These are phyloP conservation scores for Aegilops umbellulata DNA, from an alignment of 176 grass and related monocot species.

Conservation along the genomic window DNA sequence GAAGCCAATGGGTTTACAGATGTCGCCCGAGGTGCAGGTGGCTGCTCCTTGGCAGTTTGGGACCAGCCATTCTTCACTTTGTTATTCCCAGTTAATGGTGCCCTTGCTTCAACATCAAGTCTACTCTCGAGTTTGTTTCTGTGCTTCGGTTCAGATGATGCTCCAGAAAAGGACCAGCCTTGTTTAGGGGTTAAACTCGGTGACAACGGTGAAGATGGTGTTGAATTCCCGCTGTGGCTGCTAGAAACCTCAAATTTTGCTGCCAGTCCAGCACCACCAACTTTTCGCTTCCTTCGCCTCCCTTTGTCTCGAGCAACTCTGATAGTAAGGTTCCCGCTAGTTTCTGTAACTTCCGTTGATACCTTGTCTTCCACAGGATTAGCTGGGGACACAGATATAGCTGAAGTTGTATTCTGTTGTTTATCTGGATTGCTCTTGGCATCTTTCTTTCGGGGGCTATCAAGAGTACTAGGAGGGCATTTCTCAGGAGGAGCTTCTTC, in stretches of 20 bases:
- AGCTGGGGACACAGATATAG: conserved; percentile 6
- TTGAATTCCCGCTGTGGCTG: conserved; percentile 93
- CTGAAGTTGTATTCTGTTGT: conserved; percentile 39
- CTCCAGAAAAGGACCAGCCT: conserved; percentile 44
- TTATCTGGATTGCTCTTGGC: conserved; percentile 38
- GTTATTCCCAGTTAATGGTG: conserved; percentile 27
- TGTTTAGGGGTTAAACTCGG: conserved; percentile 73
- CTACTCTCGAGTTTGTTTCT: conserved; percentile 32
- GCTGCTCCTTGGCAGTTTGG: conserved; percentile 38
- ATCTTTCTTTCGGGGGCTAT: conserved; percentile 39
- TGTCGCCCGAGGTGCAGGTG: conserved; percentile 28
- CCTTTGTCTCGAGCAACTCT: conserved; percentile 69
- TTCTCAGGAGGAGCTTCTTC: conserved; percentile 38
- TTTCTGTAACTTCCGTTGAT: conserved; percentile 40
- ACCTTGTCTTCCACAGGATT: conserved; percentile 45
- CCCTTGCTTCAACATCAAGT: conserved; percentile 31
- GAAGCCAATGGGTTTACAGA: conserved; percentile 29
- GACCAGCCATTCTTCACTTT: conserved; percentile 26
- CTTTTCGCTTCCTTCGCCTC: conserved; percentile 51
- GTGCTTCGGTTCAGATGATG: conserved; percentile 41
- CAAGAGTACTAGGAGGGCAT: conserved; percentile 36
- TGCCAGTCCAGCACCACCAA: conserved; percentile 44
- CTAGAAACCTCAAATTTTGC: conserved; percentile 91
- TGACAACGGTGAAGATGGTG: conserved; percentile 74
- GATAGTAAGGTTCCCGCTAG: conserved; percentile 64